Evolutionary conservation across 2,329 filamentous ascomycete genomes (phyloP).

Genomic region (Penicillium sp.): DNA sequence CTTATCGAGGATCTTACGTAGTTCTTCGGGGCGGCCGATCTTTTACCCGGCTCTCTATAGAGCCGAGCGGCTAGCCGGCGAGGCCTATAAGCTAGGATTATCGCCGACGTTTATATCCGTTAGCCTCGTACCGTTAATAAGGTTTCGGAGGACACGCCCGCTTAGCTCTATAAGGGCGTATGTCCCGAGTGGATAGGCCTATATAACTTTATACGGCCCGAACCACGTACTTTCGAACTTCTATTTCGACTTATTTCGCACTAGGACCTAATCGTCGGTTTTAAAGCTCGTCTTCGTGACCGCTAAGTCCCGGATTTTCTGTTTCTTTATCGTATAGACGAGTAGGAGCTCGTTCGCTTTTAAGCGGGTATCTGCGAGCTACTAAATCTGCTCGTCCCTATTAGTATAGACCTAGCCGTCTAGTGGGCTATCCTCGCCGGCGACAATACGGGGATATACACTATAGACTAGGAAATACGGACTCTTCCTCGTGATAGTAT

Average conservation of each 20-base stretch:
- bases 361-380: not conserved
- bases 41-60: too few relatives aligned
- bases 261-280: not conserved
- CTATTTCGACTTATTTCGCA: conserved; percentile 3
- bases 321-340: not conserved
- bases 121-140: not conserved
- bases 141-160: not conserved
- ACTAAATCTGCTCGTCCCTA: too few relatives aligned
- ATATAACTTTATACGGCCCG: conserved; percentile 2
- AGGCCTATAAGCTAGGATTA: not conserved
- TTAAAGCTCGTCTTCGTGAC: conserved; percentile 10
- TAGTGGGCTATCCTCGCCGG: too few relatives aligned
- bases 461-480: too few relatives aligned
- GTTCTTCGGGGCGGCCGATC: too few relatives aligned
- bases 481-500: too few relatives aligned
- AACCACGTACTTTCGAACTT: conserved; percentile 15
- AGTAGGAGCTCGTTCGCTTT: not conserved
- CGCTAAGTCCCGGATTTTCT: not conserved
- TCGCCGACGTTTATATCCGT: not conserved
- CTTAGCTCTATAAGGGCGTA: not conserved
- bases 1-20: too few relatives aligned
- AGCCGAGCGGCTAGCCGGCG: not conserved
- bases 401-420: too few relatives aligned
- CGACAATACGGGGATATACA: too few relatives aligned
- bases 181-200: not conserved